phyloP scores from a whole-genome alignment of 257 asterid genomes.

The Przewalskia tangutica region DNA sequence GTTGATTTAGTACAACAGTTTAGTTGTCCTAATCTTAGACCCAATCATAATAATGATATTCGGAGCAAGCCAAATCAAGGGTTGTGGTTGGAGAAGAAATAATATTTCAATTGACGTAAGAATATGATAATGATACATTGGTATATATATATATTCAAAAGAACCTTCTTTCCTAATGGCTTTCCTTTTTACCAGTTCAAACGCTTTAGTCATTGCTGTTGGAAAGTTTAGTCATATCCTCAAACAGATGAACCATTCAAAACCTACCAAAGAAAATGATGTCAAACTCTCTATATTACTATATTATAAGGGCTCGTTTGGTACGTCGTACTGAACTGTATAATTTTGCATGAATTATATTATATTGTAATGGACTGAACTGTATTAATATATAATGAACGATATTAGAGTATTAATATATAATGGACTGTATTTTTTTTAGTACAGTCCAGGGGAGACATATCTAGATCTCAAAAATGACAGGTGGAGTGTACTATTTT shows the following conservation, averaged over 20 bases:
- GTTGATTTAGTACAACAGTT: neutral
- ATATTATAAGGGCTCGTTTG: too few relatives aligned
- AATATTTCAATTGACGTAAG: neutral
- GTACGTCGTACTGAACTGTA: too few relatives aligned
- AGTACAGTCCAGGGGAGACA: too few relatives aligned
- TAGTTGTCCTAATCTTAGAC: constrained; percentile 28
- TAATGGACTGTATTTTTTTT: too few relatives aligned
- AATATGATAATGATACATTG: neutral
- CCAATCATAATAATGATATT: neutral
- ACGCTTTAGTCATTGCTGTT: constrained; percentile 29
- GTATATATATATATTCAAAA: neutral
- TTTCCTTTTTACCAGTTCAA: constrained; percentile 29
- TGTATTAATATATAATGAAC: too few relatives aligned
- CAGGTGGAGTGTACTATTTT: too few relatives aligned
- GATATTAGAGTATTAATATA: too few relatives aligned
- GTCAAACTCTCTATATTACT: neutral
- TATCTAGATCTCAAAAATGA: too few relatives aligned
- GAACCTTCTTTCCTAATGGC: neutral
- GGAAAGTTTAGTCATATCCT: constrained; percentile 27
- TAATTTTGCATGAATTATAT: too few relatives aligned
- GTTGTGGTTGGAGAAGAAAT: neutral
- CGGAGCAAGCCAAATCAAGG: constrained; percentile 13
- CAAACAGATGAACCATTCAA: constrained; percentile 30
- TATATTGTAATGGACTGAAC: too few relatives aligned
- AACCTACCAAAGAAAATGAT: constrained; percentile 53